Evolutionary conservation across 1,284 basidiomycete species (phyloP).

Genomic region (Irpex sp.): DNA sequence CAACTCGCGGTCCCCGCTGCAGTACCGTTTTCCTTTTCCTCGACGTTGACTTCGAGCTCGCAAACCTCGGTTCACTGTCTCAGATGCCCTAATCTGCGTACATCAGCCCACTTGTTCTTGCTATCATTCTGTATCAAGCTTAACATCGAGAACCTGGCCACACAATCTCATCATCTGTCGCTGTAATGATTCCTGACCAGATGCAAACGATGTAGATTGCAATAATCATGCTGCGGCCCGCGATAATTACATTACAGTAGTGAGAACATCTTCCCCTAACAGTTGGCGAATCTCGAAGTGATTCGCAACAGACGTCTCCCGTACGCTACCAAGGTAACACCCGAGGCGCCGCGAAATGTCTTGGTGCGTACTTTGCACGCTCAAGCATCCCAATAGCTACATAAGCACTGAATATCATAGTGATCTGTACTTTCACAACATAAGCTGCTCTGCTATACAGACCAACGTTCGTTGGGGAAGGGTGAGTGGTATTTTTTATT

Average conservation of each 20-base stretch:
- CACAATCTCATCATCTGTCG: not conserved
- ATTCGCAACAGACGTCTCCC: not conserved
- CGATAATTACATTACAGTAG: not conserved
- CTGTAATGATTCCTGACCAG: not conserved
- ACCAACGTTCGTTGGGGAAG: too few species aligned
- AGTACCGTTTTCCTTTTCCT: not conserved
- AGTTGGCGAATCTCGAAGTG: not conserved
- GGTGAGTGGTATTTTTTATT: too few species aligned
- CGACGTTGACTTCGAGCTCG: not conserved
- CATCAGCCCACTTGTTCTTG: not conserved
- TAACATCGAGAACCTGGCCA: not conserved
- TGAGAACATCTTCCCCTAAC: not conserved
- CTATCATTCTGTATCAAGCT: not conserved
- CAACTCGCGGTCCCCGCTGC: too few species aligned
- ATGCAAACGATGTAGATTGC: too few species aligned
- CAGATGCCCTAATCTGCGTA: not conserved
- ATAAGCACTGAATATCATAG: too few species aligned
- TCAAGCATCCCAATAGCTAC: too few species aligned
- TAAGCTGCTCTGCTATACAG: too few species aligned
- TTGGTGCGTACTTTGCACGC: too few species aligned
- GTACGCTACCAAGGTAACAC: too few species aligned
- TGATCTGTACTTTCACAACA: too few species aligned
- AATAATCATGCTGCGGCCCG: too few species aligned
- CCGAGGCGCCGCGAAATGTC: too few species aligned
- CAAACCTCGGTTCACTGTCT: not conserved